These are phyloP conservation scores for Mortierella sp. DNA, from an alignment of 371 early-diverging fungal species.

Conservation along the genomic window DNA sequence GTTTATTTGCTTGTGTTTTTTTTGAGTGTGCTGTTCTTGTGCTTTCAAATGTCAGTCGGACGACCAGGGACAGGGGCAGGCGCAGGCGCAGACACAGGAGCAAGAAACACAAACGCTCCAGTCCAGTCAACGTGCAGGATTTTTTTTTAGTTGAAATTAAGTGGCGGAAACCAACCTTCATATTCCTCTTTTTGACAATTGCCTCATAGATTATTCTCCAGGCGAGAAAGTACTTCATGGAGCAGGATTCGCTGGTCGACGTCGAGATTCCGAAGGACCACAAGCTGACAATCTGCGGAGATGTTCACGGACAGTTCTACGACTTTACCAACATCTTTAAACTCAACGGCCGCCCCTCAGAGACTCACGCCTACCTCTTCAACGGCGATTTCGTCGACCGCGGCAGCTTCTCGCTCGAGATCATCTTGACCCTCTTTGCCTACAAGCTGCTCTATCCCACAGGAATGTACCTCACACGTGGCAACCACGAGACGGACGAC, in stretches of 20 bases:
- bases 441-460: conserved; percentile 94
- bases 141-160: neutral
- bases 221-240: conserved; percentile 77
- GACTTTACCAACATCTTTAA: conserved; percentile 96
- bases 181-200: neutral
- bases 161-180: neutral
- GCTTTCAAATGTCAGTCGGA: neutral
- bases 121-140: neutral
- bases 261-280: conserved; percentile 81
- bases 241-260: conserved; percentile 87
- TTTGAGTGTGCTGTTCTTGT: neutral
- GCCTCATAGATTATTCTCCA: conserved; percentile 78
- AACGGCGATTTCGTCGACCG: conserved; percentile 99
- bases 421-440: conserved; percentile 93
- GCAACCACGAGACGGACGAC: conserved; percentile 98
- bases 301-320: conserved; percentile 99
- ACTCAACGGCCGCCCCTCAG: conserved; percentile 89
- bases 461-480: conserved; percentile 91
- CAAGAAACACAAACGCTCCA: neutral
- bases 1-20: neutral
- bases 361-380: conserved; percentile 89
- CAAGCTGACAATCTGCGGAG: conserved; percentile 96
- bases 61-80: neutral
- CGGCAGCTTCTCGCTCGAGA: conserved; percentile 96
- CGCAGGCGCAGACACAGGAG: neutral